Base-by-base conservation (phyloP, 148 eudicot genomes). In the Polygonum aviculare region DNA sequence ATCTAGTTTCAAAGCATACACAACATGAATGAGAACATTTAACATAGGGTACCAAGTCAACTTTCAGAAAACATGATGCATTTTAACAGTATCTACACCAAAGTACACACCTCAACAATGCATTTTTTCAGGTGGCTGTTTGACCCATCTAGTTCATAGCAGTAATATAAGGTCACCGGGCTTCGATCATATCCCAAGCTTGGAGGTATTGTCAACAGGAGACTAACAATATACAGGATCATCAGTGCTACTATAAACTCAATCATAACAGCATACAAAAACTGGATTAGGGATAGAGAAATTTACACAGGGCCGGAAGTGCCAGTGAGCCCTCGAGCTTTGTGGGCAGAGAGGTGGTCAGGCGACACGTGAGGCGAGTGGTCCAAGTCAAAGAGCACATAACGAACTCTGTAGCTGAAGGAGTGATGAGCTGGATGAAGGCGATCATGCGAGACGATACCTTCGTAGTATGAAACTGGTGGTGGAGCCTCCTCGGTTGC, bases 111-210 rank as follows among this genome's bases (percentile, higher is more conserved):
- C 94, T 94, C 95, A 54, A 95, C 98, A 50, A 94, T 90, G 82
- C 98, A 94, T 81, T 83, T 90, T 85, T 83, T 91, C 86, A 94
- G 81, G 67, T 7, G 84, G 74, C 69, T 51, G 12, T 73, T 57
- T 19, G 88, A 81, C 79, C 82, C 88, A 84, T 91, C 91, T 14
- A 74, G 18, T 54, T 94, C 95, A 74, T 90, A 90, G 82, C 98
- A 94, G 75, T 94, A 94, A 74, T 94, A 94, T 72, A 94, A 26
- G 80, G 93, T 91, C 82, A 94, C 77, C 38, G 98, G 98, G 82
- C 87, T 94, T 78, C 90, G 93, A 45, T 84, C 90, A 83, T 91
- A 91, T 75, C 98, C 98, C 76, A 91, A 93, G 77, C 97, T 94
- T 75, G 95, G 87, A 75, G 98, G 97, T 76, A 94, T 88, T 22